A percentile compares a stretch with the other conserved stretches of the same genome.
Evolutionary conservation across 441 rosid genomes (phyloP).

Genomic region (Metrosideros polymorpha): DNA sequence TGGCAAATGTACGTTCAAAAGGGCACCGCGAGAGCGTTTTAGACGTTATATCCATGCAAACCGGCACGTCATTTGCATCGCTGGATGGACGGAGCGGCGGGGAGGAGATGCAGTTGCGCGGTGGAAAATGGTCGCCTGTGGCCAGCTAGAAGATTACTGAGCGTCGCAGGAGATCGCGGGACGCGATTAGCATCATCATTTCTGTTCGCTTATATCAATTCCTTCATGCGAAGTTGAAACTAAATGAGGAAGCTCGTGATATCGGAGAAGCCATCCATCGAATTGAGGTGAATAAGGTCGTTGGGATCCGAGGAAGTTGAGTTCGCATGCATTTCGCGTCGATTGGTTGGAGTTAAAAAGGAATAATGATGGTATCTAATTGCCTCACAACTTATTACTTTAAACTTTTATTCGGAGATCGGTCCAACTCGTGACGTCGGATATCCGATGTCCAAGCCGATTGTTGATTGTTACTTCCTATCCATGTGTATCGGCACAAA

Average conservation of each 20-base stretch:
- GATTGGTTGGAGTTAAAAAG: neutral
- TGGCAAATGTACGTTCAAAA: neutral
- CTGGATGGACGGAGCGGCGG: neutral
- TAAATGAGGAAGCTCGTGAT: neutral
- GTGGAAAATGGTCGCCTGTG: neutral
- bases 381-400: neutral
- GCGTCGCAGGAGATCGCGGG: neutral
- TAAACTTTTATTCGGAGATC: neutral
- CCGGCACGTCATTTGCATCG: neutral
- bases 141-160: neutral
- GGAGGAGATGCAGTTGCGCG: neutral
- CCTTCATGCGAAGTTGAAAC: neutral
- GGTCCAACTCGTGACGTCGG: accelerated
- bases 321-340: neutral
- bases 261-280: neutral
- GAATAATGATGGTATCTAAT: neutral
- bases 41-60: neutral
- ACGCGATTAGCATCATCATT: neutral
- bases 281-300: neutral
- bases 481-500: neutral
- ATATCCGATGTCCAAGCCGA: neutral
- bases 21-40: neutral
- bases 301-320: neutral
- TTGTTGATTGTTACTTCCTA: neutral
- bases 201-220: neutral